A percentile compares a stretch with the other conserved stretches of the same genome.
These are phyloP conservation scores for Saprolegnia diclina DNA, from an alignment of 352 stramenopile genomes.

Conservation along the genomic window DNA sequence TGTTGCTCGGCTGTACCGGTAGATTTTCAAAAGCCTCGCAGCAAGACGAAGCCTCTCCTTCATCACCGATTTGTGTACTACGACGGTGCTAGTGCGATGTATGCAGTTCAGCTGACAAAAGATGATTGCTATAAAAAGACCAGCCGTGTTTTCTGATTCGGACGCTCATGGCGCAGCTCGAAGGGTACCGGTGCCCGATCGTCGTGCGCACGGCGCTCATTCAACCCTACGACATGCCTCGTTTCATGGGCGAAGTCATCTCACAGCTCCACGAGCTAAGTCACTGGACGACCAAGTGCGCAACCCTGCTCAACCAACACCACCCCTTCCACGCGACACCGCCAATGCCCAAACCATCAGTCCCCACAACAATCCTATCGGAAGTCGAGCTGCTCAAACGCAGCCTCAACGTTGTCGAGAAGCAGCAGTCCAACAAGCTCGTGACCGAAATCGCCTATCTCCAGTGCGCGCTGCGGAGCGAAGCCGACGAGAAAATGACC, in stretches of 20 bases:
- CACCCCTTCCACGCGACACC: background rate
- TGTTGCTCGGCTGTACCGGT: no score
- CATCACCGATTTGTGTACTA: no score
- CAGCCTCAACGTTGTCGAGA: constrained; percentile 25
- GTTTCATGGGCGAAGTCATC: constrained; percentile 24
- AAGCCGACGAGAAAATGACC: constrained; percentile 26
- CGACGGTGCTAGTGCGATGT: no score
- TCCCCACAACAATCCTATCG: constrained; percentile 15
- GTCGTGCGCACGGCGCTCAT: constrained; percentile 15
- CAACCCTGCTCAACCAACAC: constrained; percentile 7
- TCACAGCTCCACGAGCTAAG: constrained; percentile 17
- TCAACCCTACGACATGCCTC: constrained; percentile 26
- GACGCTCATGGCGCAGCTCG: background rate
- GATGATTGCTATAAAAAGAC: background rate
- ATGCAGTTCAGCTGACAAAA: background rate
- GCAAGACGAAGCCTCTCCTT: no score
- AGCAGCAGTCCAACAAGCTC: constrained; percentile 20
- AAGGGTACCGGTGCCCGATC: constrained; percentile 25
- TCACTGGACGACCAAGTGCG: constrained; percentile 21
- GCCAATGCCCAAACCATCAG: background rate
- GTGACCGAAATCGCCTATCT: constrained; percentile 25
- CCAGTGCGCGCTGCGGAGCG: constrained; percentile 19
- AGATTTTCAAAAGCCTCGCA: no score
- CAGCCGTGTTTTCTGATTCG: background rate
- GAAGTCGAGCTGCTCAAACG: constrained; percentile 25